Evolutionary conservation across 192 early-diverging fungal species (phyloP), one percentile per base, ranked within the genome.

Genomic region (Entrophospora sp.): DNA sequence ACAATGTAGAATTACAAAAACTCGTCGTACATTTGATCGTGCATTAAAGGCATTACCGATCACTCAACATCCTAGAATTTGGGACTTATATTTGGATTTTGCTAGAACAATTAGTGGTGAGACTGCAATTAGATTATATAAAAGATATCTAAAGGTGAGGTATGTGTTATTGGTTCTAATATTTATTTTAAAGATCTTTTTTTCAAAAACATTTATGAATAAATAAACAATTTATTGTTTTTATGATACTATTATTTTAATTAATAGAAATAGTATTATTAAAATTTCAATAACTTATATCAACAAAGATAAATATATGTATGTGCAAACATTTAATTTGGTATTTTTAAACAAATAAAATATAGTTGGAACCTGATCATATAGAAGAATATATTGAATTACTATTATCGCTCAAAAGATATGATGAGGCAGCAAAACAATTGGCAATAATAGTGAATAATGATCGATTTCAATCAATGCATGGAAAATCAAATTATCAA

Each of bases 1-100:
- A 20, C 90, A 91, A 59, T 80, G 86, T 2, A 75, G 81, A 48
- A 76, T 90, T 44, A 91, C 88, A 5, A 69, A 64, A 51, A 84
- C 85, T 14, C 81, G 97, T 24, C 78, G 90, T n/a, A 85, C 82
- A 1, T 99, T 96, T 73, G 97, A 99, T 71, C 84, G 86, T 5
- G 91, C 95, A 14, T 69, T 99, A 51, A 78, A 89, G 28, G 81
- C 95, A 2, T 76, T 99, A 49, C 92, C 97, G 0, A 85, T 95
- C 16, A 95, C 95, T 0, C 96, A 98, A 71, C 95, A 99, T 49
- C 75, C 70, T n/a, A 76, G 85, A 22, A 78, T 99, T 16, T 99
- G 97, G 97, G 79, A 79, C 3, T 27, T 83, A 48, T 99, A 98
- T 70, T 73, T 97, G 28, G 68, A 76, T 63, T 95, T 93, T 76